A percentile compares a stretch with the other conserved stretches of the same genome.
These are phyloP conservation scores for Phoma sp. DNA, from an alignment of 2,329 filamentous ascomycete genomes.

Conservation along the genomic window DNA sequence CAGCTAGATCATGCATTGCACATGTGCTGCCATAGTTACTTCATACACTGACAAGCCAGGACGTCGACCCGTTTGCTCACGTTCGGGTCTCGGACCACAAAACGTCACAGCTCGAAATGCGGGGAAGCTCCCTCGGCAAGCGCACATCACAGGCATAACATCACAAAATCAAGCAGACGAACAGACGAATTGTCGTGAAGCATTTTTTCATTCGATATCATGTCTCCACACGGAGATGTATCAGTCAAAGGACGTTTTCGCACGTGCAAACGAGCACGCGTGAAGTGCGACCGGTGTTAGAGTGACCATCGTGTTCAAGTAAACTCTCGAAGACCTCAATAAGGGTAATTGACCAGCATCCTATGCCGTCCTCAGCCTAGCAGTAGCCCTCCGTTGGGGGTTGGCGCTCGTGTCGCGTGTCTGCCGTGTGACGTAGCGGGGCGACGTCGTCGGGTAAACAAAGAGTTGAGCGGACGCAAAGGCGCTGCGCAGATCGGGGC, in stretches of 20 bases:
- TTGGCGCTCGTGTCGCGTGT: constrained; percentile 37
- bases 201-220: constrained; percentile 44
- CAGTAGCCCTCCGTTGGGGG: constrained; percentile 31
- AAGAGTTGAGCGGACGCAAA: constrained; percentile 29
- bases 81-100: neutral
- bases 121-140: constrained; percentile 20
- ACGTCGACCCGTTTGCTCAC: too few relatives aligned
- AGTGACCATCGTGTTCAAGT: constrained; percentile 43
- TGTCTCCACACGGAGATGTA: constrained; percentile 46
- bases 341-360: constrained; percentile 44
- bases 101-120: constrained; percentile 15
- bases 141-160: constrained; percentile 19
- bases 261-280: constrained; percentile 21
- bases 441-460: constrained; percentile 32
- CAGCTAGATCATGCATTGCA: too few relatives aligned
- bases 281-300: constrained; percentile 45
- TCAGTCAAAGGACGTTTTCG: constrained; percentile 45
- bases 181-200: constrained; percentile 40
- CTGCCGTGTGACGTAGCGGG: constrained; percentile 34
- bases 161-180: constrained; percentile 13
- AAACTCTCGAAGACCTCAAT: constrained; percentile 45
- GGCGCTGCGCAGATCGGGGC: constrained; percentile 33
- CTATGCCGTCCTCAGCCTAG: constrained; percentile 36
- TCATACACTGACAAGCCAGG: too few relatives aligned
- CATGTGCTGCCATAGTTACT: too few relatives aligned